Evolutionary conservation across 306 rosid species (phyloP).

Genomic region (Cucumis melo): DNA sequence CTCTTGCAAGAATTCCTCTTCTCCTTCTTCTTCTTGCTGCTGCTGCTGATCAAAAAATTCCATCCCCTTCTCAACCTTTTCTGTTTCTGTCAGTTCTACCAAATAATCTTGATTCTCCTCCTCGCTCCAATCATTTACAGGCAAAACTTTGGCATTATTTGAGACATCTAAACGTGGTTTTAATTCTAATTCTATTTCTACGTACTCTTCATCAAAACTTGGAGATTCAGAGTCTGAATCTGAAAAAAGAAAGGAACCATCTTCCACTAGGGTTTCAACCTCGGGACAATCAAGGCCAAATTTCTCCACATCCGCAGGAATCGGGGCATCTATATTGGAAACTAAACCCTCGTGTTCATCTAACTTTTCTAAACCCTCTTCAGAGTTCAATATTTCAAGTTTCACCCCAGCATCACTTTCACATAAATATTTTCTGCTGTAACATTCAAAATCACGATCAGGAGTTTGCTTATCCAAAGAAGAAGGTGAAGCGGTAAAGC

Average conservation of each 20-base stretch:
- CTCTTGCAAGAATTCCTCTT: slow-evolving; percentile 41
- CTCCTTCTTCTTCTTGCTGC: slow-evolving; percentile 13
- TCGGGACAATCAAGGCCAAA: neutral
- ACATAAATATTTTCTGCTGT: neutral
- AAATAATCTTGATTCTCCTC: neutral
- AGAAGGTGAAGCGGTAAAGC: neutral
- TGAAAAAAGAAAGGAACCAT: neutral
- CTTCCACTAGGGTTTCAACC: neutral
- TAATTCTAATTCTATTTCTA: neutral
- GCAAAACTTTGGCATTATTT: neutral
- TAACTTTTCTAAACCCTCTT: neutral
- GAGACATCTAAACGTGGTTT: neutral
- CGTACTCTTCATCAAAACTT: neutral
- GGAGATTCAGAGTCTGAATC: neutral
- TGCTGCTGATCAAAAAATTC: neutral
- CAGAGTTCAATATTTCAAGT: neutral
- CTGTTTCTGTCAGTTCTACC: neutral
- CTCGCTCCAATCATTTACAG: neutral
- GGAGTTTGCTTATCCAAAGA: neutral
- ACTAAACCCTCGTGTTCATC: neutral
- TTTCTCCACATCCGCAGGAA: neutral
- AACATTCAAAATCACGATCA: neutral
- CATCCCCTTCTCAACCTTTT: slow-evolving; percentile 9
- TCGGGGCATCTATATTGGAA: neutral
- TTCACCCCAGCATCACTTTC: neutral